phyloP scores from a whole-genome alignment of 345 rosid species.

The Moricandia moricandioides region DNA sequence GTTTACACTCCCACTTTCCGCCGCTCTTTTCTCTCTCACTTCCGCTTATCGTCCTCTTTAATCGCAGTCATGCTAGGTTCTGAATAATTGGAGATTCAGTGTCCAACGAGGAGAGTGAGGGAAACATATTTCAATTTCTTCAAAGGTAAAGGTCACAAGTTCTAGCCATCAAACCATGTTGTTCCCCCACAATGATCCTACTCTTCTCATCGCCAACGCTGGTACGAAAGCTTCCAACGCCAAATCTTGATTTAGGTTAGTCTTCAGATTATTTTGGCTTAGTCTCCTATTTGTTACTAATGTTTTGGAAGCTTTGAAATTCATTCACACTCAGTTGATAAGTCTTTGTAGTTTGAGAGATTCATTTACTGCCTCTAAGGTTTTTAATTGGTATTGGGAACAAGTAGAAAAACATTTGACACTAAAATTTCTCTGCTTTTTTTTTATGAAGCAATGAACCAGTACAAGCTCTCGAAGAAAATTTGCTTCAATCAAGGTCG shows the following conservation, averaged over 20 bases:
- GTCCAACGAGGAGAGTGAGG: slow-evolving; percentile 73
- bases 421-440: too few relatives aligned
- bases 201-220: slow-evolving; percentile 89
- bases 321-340: too few relatives aligned
- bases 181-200: slow-evolving; percentile 86
- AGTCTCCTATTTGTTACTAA: too few relatives aligned
- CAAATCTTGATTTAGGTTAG: not conserved
- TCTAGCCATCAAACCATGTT: slow-evolving; percentile 92
- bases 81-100: slow-evolving; percentile 42
- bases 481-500: too few relatives aligned
- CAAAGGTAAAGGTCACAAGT: slow-evolving; percentile 57
- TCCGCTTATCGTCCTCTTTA: not conserved
- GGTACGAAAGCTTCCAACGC: slow-evolving; percentile 41
- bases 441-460: too few relatives aligned
- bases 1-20: slow-evolving; percentile 27
- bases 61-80: slow-evolving; percentile 32
- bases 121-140: slow-evolving; percentile 72
- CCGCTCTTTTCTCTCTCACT: too few relatives aligned
- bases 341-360: not conserved
- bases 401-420: too few relatives aligned
- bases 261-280: not conserved
- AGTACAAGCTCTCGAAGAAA: too few relatives aligned
- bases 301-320: too few relatives aligned
- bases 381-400: too few relatives aligned
- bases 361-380: not conserved